A percentile compares a stretch with the other conserved stretches of the same genome.
phyloP scores from a whole-genome alignment of 352 stramenopile species.

The Phytopythium montanum region DNA sequence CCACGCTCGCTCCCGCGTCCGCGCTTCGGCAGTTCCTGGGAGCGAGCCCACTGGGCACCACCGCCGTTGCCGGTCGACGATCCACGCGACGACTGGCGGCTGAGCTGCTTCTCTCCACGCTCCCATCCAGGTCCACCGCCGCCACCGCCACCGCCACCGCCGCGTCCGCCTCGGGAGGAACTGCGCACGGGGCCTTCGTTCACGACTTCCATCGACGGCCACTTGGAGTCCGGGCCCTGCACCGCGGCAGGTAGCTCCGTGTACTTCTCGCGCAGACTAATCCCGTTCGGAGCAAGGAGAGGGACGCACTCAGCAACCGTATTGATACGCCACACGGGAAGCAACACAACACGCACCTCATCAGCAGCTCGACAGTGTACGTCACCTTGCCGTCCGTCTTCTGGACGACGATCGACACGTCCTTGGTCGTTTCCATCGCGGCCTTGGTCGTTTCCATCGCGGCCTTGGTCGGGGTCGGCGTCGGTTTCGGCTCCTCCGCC shows the following conservation, averaged over 20 bases:
- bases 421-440: conserved; percentile 29
- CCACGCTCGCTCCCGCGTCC: conserved; percentile 28
- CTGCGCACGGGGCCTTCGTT: conserved; percentile 49
- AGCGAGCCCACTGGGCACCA: conserved; percentile 57
- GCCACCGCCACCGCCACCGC: conserved; percentile 3
- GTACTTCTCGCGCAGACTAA: conserved; percentile 53
- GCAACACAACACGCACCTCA: conserved; percentile 30
- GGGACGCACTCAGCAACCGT: neutral
- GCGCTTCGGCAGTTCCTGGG: conserved; percentile 67
- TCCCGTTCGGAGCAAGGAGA: neutral
- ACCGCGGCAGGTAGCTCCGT: conserved; percentile 42
- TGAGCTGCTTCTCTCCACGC: conserved; percentile 48
- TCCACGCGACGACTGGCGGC: conserved; percentile 49
- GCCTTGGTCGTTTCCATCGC: conserved; percentile 31
- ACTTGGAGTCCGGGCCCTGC: conserved; percentile 37
- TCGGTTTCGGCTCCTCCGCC: neutral
- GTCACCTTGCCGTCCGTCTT: conserved; percentile 41
- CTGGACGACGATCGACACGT: conserved; percentile 28
- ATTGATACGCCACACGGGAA: neutral
- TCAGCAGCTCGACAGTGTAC: conserved; percentile 56
- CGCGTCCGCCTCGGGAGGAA: conserved; percentile 35
- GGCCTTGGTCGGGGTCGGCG: neutral
- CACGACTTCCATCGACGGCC: conserved; percentile 67
- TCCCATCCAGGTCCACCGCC: conserved; percentile 34
- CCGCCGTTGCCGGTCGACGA: conserved; percentile 18